Evolutionary conservation across 2,329 filamentous ascomycete species (phyloP).

Genomic region (Alternaria conjuncta): DNA sequence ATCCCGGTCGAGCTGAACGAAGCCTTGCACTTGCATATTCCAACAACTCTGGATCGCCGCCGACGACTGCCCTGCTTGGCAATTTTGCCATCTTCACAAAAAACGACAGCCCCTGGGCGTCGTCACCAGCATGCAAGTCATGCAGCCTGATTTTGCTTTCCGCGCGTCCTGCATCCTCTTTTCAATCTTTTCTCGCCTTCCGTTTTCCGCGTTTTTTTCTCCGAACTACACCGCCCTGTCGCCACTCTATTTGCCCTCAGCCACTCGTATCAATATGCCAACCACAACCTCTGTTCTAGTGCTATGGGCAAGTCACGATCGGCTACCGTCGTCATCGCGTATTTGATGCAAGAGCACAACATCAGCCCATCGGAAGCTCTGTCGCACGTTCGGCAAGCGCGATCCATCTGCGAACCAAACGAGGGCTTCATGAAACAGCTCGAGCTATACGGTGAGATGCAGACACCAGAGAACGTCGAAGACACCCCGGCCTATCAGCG

Average conservation of each 20-base stretch:
- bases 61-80: slow-evolving; percentile 37
- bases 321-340: slow-evolving; percentile 82
- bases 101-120: slow-evolving; percentile 4
- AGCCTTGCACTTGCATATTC: slow-evolving; percentile 37
- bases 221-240: slow-evolving; percentile 44
- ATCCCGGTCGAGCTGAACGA: slow-evolving; percentile 47
- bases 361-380: slow-evolving; percentile 70
- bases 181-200: slow-evolving; percentile 19
- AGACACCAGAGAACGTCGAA: slow-evolving; percentile 73
- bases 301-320: slow-evolving; percentile 97
- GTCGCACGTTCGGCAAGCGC: slow-evolving; percentile 69
- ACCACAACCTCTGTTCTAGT: slow-evolving; percentile 59
- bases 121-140: slow-evolving; percentile 15
- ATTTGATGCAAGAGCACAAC: slow-evolving; percentile 69
- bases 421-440: slow-evolving; percentile 90
- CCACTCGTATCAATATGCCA: slow-evolving; percentile 44
- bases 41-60: slow-evolving; percentile 38
- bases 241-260: slow-evolving; percentile 36
- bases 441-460: slow-evolving; percentile 85
- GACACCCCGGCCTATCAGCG: slow-evolving; percentile 79
- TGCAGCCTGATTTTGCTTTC: slow-evolving; percentile 18
- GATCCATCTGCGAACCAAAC: slow-evolving; percentile 87
- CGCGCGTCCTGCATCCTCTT: slow-evolving; percentile 32
- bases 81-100: slow-evolving; percentile 43
- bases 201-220: slow-evolving; percentile 22